Conservation (phyloP, 257 asterid genomes). For the Solanum pimpinellifolium region DNA sequence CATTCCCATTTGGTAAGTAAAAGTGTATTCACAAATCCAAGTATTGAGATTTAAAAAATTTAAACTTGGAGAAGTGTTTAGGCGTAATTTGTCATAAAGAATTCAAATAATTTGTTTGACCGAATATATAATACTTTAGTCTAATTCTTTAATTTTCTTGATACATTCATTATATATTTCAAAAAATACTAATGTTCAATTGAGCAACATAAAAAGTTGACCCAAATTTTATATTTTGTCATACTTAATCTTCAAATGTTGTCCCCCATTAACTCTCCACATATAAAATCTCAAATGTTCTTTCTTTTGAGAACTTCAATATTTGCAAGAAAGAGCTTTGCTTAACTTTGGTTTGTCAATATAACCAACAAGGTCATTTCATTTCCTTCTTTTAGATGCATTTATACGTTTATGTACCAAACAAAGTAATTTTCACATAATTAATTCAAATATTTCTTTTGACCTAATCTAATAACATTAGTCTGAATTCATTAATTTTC, state of each 20-base stretch:
- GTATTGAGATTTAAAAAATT: too few relatives aligned
- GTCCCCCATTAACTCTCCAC: not conserved
- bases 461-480: too few relatives aligned
- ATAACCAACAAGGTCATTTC: not conserved
- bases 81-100: too few relatives aligned
- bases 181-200: not conserved
- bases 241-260: not conserved
- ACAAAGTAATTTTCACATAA: too few relatives aligned
- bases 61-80: too few relatives aligned
- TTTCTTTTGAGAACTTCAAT: constrained; percentile 8
- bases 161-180: not conserved
- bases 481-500: too few relatives aligned
- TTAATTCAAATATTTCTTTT: too few relatives aligned
- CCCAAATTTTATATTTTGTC: fast-evolving
- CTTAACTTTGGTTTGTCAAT: not conserved
- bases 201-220: not conserved
- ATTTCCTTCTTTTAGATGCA: not conserved
- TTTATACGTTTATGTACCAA: too few relatives aligned
- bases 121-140: too few relatives aligned
- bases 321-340: not conserved
- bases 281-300: not conserved
- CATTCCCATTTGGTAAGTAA: too few relatives aligned
- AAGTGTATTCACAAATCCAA: too few relatives aligned
- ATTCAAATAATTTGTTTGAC: too few relatives aligned
- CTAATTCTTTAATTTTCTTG: not conserved